Conservation (phyloP, 768 basidiomycete species). For the Hypsizygus marmoreus region DNA sequence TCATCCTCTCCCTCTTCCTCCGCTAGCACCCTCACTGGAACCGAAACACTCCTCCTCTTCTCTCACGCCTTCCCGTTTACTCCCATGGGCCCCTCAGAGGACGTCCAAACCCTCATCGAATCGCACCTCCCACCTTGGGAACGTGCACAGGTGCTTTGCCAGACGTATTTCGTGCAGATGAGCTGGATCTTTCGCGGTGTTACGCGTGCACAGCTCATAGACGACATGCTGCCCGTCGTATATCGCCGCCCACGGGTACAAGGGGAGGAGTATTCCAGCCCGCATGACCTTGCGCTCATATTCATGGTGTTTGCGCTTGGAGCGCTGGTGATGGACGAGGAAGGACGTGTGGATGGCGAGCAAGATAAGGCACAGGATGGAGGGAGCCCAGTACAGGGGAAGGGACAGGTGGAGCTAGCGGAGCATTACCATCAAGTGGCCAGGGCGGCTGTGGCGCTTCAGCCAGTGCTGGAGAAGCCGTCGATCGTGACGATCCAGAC, state of each 20-base stretch:
- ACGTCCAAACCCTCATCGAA: slow-evolving; percentile 52
- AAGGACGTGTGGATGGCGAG: too few species aligned
- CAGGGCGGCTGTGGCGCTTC: slow-evolving; percentile 63
- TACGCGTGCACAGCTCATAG: slow-evolving; percentile 43
- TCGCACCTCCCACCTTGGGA: slow-evolving; percentile 55
- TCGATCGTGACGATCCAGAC: slow-evolving; percentile 70
- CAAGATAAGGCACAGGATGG: too few species aligned
- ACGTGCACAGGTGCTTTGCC: slow-evolving; percentile 45
- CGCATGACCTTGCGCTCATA: slow-evolving; percentile 52
- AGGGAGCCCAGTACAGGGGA: too few species aligned
- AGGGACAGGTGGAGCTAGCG: too few species aligned
- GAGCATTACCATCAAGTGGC: slow-evolving; percentile 71
- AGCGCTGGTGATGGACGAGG: too few species aligned
- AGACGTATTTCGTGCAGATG: slow-evolving; percentile 48
- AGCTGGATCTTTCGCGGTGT: slow-evolving; percentile 56
- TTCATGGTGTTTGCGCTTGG: slow-evolving; percentile 56
- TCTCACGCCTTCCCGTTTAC: slow-evolving; percentile 67
- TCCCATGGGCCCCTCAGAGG: slow-evolving; percentile 49
- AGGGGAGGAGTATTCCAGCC: slow-evolving; percentile 40
- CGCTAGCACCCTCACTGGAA: slow-evolving; percentile 17
- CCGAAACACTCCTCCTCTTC: slow-evolving; percentile 44
- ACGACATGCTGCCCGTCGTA: slow-evolving; percentile 42
- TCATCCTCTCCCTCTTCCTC: slow-evolving; percentile 22
- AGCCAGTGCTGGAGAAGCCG: slow-evolving; percentile 72
- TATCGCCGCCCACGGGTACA: slow-evolving; percentile 27